A percentile compares a stretch with the other conserved stretches of the same genome.
phyloP scores from a whole-genome alignment of 73 alveolate genomes.

The Paramecium caudatum region DNA sequence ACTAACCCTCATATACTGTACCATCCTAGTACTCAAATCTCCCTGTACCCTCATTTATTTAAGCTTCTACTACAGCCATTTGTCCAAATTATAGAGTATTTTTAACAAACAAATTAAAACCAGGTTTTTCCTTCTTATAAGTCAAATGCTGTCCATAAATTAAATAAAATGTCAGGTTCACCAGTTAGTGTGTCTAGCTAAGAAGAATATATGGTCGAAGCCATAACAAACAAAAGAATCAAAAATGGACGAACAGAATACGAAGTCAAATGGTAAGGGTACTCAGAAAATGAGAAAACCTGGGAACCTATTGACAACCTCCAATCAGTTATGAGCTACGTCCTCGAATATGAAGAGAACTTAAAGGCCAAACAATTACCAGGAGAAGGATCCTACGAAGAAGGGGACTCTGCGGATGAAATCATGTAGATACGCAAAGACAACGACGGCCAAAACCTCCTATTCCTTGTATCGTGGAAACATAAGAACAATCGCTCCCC shows the following conservation, averaged over 20 bases:
- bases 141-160: too few species aligned
- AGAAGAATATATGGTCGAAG: slow-evolving; percentile 59
- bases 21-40: slow-evolving; percentile 91
- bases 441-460: slow-evolving; percentile 19
- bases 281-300: slow-evolving; percentile 10
- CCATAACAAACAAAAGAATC: neutral
- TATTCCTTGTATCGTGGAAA: slow-evolving; percentile 32
- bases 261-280: slow-evolving; percentile 61
- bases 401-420: slow-evolving; percentile 65
- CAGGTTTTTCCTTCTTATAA: slow-evolving; percentile 21
- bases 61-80: slow-evolving; percentile 25
- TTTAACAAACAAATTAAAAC: slow-evolving; percentile 19
- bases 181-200: slow-evolving; percentile 5
- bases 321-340: neutral
- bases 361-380: neutral
- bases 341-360: slow-evolving; percentile 26
- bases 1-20: slow-evolving; percentile 89
- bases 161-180: slow-evolving; percentile 37
- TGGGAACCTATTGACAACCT: slow-evolving; percentile 68
- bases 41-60: slow-evolving; percentile 78
- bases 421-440: slow-evolving; percentile 8
- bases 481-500: neutral
- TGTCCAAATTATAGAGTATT: neutral
- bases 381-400: slow-evolving; percentile 50
- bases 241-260: slow-evolving; percentile 38